Conservation (phyloP, 257 asterid species). For the Solanum neorickii region DNA sequence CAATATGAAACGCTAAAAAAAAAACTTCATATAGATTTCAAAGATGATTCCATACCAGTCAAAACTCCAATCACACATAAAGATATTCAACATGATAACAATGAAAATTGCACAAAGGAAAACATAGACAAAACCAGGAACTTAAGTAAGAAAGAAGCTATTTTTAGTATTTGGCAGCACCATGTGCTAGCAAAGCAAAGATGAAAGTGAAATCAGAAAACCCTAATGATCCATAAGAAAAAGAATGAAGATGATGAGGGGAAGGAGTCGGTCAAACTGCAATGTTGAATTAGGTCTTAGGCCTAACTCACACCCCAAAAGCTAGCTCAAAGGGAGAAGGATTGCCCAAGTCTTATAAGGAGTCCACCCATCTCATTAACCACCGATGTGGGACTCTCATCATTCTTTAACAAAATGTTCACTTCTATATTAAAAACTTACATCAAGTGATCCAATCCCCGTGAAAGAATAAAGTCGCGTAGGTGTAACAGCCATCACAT, state of each 20-base stretch:
- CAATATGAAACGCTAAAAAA: background rate
- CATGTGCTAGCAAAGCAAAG: background rate
- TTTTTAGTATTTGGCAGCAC: background rate
- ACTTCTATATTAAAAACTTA: conserved; percentile 22
- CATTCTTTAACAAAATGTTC: background rate
- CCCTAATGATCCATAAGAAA: background rate
- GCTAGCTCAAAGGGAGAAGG: no score
- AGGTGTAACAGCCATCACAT: conserved; percentile 98
- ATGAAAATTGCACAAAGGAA: background rate
- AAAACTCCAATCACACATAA: background rate
- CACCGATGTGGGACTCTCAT: no score
- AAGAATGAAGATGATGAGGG: background rate
- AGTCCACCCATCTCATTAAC: no score
- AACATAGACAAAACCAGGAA: background rate
- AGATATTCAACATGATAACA: background rate
- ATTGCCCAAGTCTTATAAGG: no score
- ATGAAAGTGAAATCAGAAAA: background rate
- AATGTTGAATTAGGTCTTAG: no score
- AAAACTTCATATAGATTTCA: background rate
- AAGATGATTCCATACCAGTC: background rate
- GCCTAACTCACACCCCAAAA: no score
- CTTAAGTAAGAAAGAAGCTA: background rate
- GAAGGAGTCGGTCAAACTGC: background rate
- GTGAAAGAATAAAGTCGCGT: conserved; percentile 94
- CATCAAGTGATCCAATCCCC: conserved; percentile 83